Base-by-base conservation (phyloP, 371 early-diverging fungal genomes). In the Saksenaea oblongispora region DNA sequence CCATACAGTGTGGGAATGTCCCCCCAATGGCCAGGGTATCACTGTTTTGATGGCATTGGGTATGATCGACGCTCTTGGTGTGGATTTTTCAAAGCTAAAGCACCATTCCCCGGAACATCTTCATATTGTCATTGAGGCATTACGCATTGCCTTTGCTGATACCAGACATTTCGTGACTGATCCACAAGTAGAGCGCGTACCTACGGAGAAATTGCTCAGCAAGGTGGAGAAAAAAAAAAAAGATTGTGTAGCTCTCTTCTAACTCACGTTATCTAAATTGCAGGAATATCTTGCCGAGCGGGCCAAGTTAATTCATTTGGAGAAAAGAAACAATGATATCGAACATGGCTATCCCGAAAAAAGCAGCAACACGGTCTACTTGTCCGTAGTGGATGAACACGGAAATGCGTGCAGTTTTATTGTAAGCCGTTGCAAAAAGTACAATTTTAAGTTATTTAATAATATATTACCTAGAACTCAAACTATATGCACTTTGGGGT, bases 401-500 rank as follows among this genome's bases (percentile, higher is more conserved):
- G 95, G 93, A 56, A 93, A 93, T 65, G 93, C 93, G 4, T 93
- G 93, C 75, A 88, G 89, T 69, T 93, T 92, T 67, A 91, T 93
- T 66, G 88, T 82, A 80, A 72, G 70, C 35, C 8, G 14, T 10
- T 44, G n/a, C 0, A 56, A 27, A 13, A 14, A 22, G 14, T 26
- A 5, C 34, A 17, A 24, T 36, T 63, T 27, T 47, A 11, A 55
- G 31, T n/a, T 39, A 11, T 24, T 27, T 41, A 22, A 53, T 37
- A 9, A 22, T 22, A 53, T 34, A n/a, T n/a, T 3, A 41, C 59
- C 4, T 65, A 84, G 82, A 88, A 84, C 59, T 87, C 87, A 7
- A 74, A 70, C 54, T 87, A 82, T 63, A 72, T 67, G 71, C 80
- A 78, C 28, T 89, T 89, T 73, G 89, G 89, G 3, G 83, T 80